Base-by-base conservation (phyloP, 1,284 basidiomycete species). In the Sanghuangporus weigelae region DNA sequence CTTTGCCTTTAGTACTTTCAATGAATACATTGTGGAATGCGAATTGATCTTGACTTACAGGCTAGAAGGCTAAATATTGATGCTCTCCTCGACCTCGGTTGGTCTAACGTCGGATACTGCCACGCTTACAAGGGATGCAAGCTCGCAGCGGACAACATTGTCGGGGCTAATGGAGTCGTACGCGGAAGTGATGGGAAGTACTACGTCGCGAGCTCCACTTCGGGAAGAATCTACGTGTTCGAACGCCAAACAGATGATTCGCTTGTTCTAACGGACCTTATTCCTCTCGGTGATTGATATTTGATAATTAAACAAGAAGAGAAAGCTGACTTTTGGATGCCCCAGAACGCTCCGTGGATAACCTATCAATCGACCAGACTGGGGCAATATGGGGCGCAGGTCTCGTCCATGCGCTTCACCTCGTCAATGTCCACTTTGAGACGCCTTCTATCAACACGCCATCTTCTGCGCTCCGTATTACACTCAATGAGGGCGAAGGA, bases 361-460 rank as follows among this genome's bases (percentile, higher is more conserved):
- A 87, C 68, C 67, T 85, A 1, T 74, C 80, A 11, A 67, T 88
- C 5, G 87, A 88, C 67, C 72, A 75, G 21, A 73, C 84, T 49
- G 86, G 84, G 1, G 77, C 77, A 11, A 66, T 89, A 11, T 88
- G 85, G 84, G 80, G 74, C 53, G 81, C 85, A 67, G 81, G 85
- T 84, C 68, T 62, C 44, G 49, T 60, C 35, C 48, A 60, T 14
- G 19, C 50, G 7, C 35, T 76, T 6, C 69, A 72, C 39, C 57
- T 73, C 31, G 59, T 70, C 14, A 63, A 65, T 5, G 74, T 79
- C 39, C 79, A 79, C 68, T 76, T 79, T 14, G 69, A 69, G 1
- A 71, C 81, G 68, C 79, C 77, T 21, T 72, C 73, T 5, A 65
- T 70, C 31, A 71, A 69, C 16, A 72, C 77, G 2, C 77, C 86